Evolutionary conservation across 2,329 filamentous ascomycete genomes (phyloP).

Genomic region (Beauveria caledonica): DNA sequence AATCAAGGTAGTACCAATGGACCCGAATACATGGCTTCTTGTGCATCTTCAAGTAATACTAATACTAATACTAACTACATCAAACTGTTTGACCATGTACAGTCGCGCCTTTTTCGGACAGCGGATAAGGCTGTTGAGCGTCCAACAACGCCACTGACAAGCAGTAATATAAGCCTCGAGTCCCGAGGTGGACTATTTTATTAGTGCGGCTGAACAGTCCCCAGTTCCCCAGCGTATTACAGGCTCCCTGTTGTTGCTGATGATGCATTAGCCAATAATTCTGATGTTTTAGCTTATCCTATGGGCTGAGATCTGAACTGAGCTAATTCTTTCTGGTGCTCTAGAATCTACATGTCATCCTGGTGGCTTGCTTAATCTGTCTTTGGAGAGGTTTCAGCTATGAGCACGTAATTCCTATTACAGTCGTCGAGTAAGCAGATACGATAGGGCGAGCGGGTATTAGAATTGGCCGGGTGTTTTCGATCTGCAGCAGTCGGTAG

Average conservation of each 20-base stretch:
- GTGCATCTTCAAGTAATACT: background rate
- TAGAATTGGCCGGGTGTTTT: no score
- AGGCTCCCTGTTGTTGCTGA: background rate
- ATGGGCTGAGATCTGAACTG: background rate
- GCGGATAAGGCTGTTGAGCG: background rate
- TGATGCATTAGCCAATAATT: background rate
- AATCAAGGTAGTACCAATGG: background rate
- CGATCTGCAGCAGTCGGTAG: no score
- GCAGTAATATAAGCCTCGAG: background rate
- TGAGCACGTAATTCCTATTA: slow-evolving; percentile 1
- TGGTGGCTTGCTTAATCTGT: background rate
- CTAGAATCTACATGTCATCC: background rate
- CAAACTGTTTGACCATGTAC: background rate
- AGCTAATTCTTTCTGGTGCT: background rate
- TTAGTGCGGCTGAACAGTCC: background rate
- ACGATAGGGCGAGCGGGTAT: no score
- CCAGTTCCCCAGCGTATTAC: background rate
- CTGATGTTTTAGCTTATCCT: background rate
- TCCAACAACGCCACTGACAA: background rate
- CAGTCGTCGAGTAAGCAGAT: background rate
- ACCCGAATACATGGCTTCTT: background rate
- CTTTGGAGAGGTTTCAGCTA: background rate
- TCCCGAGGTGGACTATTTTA: background rate
- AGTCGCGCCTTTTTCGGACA: no score
- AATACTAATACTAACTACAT: background rate